These are phyloP conservation scores for Halenospora varia DNA, from an alignment of 495 filamentous ascomycete species.

Conservation along the genomic window DNA sequence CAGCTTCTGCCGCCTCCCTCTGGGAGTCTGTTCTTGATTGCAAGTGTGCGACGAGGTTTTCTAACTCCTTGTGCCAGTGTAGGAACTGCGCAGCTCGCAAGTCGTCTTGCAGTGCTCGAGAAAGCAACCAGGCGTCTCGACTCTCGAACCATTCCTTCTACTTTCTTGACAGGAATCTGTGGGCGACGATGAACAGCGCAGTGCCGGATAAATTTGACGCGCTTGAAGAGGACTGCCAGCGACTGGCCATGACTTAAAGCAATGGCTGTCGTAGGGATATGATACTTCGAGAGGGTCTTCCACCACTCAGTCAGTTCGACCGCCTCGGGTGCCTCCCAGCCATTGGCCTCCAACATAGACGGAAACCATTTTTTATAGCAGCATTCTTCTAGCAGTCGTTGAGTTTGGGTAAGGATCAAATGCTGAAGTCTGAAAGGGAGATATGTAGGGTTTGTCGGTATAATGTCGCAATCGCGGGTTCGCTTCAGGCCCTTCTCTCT, in stretches of 20 bases:
- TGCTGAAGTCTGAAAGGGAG: conserved; percentile 2
- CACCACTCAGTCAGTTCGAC: neutral
- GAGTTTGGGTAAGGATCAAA: neutral
- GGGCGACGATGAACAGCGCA: conserved; percentile 12
- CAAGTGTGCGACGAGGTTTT: conserved; percentile 9
- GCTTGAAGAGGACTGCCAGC: conserved; percentile 3
- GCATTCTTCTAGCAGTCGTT: neutral
- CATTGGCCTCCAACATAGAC: neutral
- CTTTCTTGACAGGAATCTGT: conserved; percentile 12
- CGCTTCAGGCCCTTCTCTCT: conserved; percentile 6
- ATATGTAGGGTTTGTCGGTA: conserved; percentile 28
- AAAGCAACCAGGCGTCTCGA: conserved; percentile 14
- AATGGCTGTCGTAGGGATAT: conserved; percentile 9
- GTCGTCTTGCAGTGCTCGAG: conserved; percentile 9
- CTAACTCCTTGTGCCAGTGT: conserved; percentile 12
- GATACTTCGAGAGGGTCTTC: conserved; percentile 21
- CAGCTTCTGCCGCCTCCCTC: conserved; percentile 7
- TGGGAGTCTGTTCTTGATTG: conserved; percentile 9
- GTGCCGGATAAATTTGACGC: conserved; percentile 7
- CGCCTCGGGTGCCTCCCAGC: neutral
- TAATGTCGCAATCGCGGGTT: neutral
- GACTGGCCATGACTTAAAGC: conserved; percentile 6
- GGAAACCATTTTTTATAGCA: neutral
- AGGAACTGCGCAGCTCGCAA: conserved; percentile 6
- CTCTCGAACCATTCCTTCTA: conserved; percentile 12